phyloP scores from a whole-genome alignment of 768 basidiomycete genomes.

The Hortiboletus campestris region DNA sequence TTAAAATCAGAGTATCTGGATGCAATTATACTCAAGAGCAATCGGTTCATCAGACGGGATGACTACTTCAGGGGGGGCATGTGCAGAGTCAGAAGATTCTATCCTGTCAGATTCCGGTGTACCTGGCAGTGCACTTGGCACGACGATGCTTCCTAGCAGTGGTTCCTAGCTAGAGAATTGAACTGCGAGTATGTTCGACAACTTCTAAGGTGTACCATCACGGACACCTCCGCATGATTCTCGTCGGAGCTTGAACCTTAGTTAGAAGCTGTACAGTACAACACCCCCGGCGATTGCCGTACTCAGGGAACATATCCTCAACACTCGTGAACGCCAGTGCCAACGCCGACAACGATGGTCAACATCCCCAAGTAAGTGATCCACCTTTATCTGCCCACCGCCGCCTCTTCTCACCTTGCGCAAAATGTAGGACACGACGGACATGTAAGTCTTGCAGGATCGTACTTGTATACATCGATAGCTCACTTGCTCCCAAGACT shows the following conservation, averaged over 20 bases:
- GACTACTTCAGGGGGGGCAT: no score
- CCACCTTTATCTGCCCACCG: not conserved
- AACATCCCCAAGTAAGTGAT: constrained; percentile 87
- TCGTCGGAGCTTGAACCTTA: constrained; percentile 23
- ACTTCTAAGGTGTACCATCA: no score
- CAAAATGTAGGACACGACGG: constrained; percentile 73
- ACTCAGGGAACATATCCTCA: constrained; percentile 10
- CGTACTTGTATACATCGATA: not conserved
- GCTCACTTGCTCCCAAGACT: constrained; percentile 48
- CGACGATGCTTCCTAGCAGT: no score
- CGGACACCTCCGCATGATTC: not conserved
- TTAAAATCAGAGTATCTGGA: not conserved
- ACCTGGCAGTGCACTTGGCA: no score
- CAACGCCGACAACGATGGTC: constrained; percentile 63
- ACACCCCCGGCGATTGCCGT: constrained; percentile 27
- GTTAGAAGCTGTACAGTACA: constrained; percentile 24
- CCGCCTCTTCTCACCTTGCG: constrained; percentile 14
- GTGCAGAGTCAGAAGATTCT: no score
- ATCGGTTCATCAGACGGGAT: no score
- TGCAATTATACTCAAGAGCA: no score
- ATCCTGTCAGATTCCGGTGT: no score
- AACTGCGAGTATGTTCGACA: no score
- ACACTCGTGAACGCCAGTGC: constrained; percentile 14
- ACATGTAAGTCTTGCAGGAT: constrained; percentile 67
- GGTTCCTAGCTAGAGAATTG: no score